Conservation (phyloP, 371 early-diverging fungal genomes). For the Chytridium lagenaria region DNA sequence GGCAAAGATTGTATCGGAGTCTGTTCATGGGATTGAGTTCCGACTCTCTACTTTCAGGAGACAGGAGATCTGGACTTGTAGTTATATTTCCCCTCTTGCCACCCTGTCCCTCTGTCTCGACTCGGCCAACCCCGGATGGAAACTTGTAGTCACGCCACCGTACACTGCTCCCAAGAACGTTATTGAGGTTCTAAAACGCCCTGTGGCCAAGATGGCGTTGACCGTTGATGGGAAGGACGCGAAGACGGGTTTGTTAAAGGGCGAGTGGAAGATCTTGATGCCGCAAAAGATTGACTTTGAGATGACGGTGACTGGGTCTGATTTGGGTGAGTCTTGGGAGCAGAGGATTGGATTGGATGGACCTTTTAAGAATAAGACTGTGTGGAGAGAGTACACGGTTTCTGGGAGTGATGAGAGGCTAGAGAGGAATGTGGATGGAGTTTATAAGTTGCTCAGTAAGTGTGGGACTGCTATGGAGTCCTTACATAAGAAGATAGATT, state of each 20-base stretch:
- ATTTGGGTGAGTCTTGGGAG: slow-evolving; percentile 47
- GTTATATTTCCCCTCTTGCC: slow-evolving; percentile 34
- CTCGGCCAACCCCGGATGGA: slow-evolving; percentile 22
- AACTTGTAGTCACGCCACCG: slow-evolving; percentile 21
- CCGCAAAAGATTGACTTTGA: slow-evolving; percentile 33
- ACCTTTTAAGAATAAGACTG: slow-evolving; percentile 30
- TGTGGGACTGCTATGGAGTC: slow-evolving; percentile 50
- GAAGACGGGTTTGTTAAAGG: slow-evolving; percentile 17
- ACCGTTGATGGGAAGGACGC: background rate
- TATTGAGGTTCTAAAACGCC: slow-evolving; percentile 29
- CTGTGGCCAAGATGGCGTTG: slow-evolving; percentile 41
- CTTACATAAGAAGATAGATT: slow-evolving; percentile 32
- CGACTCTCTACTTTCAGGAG: slow-evolving; percentile 37
- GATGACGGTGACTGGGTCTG: slow-evolving; percentile 33
- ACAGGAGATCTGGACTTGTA: slow-evolving; percentile 40
- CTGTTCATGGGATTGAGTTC: slow-evolving; percentile 36
- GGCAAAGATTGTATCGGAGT: slow-evolving; percentile 25
- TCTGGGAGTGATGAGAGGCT: slow-evolving; percentile 16
- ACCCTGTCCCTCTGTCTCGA: slow-evolving; percentile 40
- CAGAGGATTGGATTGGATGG: slow-evolving; percentile 40
- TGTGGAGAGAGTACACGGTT: slow-evolving; percentile 36
- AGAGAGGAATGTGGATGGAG: slow-evolving; percentile 20
- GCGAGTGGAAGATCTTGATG: slow-evolving; percentile 38
- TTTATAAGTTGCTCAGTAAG: slow-evolving; percentile 33
- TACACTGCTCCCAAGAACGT: slow-evolving; percentile 9